These are phyloP conservation scores for Leccinellum rugosiceps DNA, from an alignment of 768 basidiomycete genomes.

Conservation along the genomic window DNA sequence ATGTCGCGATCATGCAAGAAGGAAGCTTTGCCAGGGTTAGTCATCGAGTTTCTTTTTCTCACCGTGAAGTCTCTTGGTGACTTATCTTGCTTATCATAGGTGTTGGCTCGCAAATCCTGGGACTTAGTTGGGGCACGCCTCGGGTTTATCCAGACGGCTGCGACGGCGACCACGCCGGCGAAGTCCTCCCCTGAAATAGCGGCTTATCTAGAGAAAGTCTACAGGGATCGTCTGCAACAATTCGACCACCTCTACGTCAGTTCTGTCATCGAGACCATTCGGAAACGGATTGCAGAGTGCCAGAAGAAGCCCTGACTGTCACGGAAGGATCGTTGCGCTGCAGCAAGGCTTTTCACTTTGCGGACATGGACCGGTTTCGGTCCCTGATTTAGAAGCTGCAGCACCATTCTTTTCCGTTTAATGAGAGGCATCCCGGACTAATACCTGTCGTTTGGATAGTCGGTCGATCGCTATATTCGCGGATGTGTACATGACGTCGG, in stretches of 20 bases:
- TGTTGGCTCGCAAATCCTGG: conserved; percentile 25
- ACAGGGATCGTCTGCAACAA: conserved; percentile 30
- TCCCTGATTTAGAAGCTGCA: conserved; percentile 16
- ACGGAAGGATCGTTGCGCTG: conserved; percentile 8
- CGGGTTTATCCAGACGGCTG: conserved; percentile 22
- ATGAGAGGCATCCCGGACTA: background rate
- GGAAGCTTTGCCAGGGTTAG: conserved; percentile 28
- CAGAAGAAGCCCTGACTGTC: conserved; percentile 26
- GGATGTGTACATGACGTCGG: conserved; percentile 9
- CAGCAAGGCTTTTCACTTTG: conserved; percentile 1
- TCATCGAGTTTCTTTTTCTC: conserved; percentile 5
- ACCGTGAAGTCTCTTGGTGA: background rate
- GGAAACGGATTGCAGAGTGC: conserved; percentile 31
- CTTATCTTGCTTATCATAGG: conserved; percentile 15
- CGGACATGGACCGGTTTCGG: conserved; percentile 5
- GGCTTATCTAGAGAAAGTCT: conserved; percentile 24
- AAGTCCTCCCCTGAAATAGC: conserved; percentile 26
- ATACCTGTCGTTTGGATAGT: conserved; percentile 5
- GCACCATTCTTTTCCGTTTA: conserved; percentile 3
- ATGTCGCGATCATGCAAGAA: conserved; percentile 33
- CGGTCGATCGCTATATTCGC: conserved; percentile 4
- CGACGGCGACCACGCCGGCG: conserved; percentile 21
- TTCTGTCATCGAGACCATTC: conserved; percentile 30
- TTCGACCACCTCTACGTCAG: conserved; percentile 33
- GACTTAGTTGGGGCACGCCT: conserved; percentile 27